Base-by-base conservation (phyloP, 1,284 basidiomycete genomes). In the Omphalotus olearius region DNA sequence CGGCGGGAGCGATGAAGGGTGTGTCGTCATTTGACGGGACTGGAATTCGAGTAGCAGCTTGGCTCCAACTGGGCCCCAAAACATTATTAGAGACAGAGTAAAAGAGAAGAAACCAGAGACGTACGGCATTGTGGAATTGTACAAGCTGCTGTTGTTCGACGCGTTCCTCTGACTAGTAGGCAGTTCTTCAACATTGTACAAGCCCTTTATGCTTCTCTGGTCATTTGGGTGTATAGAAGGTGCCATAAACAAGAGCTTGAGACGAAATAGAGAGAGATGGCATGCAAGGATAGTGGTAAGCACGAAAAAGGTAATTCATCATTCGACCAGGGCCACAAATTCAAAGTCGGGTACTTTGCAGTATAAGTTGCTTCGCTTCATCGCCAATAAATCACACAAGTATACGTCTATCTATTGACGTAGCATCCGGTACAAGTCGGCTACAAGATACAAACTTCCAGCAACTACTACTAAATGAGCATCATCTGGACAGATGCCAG, bases 371-470 rank as follows among this genome's bases (percentile, higher is more conserved):
- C 23, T 23, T 23, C 3, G 5, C 23, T 23, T 23, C 23, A n/a
- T n/a, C n/a, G n/a, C n/a, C n/a, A 23, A 23, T 3, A 23, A 23
- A 23, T 3, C 23, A 23, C 23, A 36, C 20, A 20, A 4, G 17
- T 44, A 25, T 30, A 49, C 41, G 5, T 40, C 28, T 18, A 30
- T 26, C 23, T 53, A 40, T 38, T 20, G 23, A 9, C 18, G 17
- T 30, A 55, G 25, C 2, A 48, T 18, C 23, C 91, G 73, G 71
- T 94, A 95, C 53, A 92, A 82, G 70, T 96, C 93, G 14, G 91
- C 91, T 2, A 93, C 88, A 42, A 95, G 78, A 68, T 96, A 97
- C 60, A 96, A 65, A 66, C 93, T 97, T 20, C 93, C 93, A n/a
- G 91, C 87, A 1, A 95, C 64, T 5, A 94, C 78, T 0, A 86